Evolutionary conservation across 768 basidiomycete species (phyloP), one percentile per base, ranked within the genome.

Genomic region (Russula dissimulans): DNA sequence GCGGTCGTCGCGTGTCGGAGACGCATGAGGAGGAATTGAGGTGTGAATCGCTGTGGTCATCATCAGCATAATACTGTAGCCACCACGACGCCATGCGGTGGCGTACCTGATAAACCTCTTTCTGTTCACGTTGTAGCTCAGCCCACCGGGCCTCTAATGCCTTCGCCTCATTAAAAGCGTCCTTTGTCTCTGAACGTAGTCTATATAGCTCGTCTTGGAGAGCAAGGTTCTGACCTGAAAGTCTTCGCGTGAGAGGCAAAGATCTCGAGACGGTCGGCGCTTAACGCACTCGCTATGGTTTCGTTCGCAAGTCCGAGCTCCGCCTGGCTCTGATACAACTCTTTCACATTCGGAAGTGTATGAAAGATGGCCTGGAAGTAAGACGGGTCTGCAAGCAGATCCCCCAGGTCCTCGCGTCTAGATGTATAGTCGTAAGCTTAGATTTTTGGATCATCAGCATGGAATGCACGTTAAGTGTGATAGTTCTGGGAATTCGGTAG

Each of bases 351-450:
- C 3, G 83, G 75, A 10, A 95, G 73, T 1, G 89, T 83, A 71
- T 94, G 87, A 64, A 98, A 87, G 62, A 89, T 76, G 8, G 94
- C 89, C 70, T 95, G 88, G 65, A 95, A 94, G 70, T 94, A 94
- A 15, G 76, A 74, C 0, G 85, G 87, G 69, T 97, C 91, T 14
- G 79, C 77, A 22, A 97, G 74, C 5, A 97, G 75, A 68, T 95
- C 92, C 71, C 95, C 90, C n/a, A 98, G 78, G 67, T 94, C 92
- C 65, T 91, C 87, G 53, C 89, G 83, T 65, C 92, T 94, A 67
- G n/a, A 49, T 14, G 31, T 46, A 44, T 42, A 15, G 17, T n/a
- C n/a, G n/a, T 60, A 57, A 50, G 47, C 26, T 4, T 56, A 26
- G 31, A 34, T 4, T 48, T 15, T 22, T 46, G 10, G 18, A 44